These are phyloP conservation scores for Leccinellum albellum DNA, from an alignment of 768 basidiomycete species.

Conservation along the genomic window DNA sequence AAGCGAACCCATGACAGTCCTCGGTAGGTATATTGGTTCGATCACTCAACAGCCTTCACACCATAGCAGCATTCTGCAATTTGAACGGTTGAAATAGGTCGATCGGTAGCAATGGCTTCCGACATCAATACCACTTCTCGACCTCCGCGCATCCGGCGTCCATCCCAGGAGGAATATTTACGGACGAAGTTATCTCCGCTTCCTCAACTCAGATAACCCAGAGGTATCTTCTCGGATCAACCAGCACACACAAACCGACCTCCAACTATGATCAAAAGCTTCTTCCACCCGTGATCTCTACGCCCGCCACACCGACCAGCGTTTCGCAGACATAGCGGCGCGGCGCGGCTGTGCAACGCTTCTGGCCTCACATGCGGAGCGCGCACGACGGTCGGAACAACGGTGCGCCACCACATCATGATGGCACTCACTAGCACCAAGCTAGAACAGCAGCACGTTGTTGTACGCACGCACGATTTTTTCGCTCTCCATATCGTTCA, in stretches of 20 bases:
- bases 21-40: too few relatives aligned
- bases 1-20: not conserved
- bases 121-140: not conserved
- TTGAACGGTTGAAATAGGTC: not conserved
- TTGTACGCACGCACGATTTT: not conserved
- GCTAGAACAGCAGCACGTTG: not conserved
- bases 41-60: not conserved
- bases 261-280: not conserved
- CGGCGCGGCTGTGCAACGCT: not conserved
- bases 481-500: not conserved
- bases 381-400: not conserved
- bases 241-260: not conserved
- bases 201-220: not conserved
- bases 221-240: not conserved
- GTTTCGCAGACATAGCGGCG: not conserved
- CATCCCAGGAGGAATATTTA: not conserved
- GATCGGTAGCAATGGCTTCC: not conserved
- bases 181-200: not conserved
- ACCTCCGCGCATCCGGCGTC: not conserved
- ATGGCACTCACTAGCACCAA: not conserved
- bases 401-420: not conserved
- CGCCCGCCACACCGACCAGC: not conserved
- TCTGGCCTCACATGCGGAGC: not conserved
- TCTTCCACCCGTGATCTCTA: not conserved
- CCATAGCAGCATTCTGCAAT: not conserved